phyloP scores from a whole-genome alignment of 169 alveolate species.

The Plasmodium gonderi region DNA sequence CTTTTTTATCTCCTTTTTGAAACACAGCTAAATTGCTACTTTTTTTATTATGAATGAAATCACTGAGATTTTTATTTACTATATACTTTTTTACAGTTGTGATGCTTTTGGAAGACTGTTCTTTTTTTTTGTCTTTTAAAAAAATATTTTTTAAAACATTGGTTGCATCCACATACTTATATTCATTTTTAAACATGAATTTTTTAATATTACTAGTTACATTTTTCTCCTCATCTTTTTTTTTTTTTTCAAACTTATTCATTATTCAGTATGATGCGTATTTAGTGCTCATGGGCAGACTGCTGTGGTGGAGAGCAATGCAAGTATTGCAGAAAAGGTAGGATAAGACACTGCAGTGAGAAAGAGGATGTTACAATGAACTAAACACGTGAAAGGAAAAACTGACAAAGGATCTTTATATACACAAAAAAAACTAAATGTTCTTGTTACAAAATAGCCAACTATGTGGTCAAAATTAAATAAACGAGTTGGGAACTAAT shows the following conservation, averaged over 20 bases:
- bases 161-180: slow-evolving; percentile 67
- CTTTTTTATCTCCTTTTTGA: slow-evolving; percentile 14
- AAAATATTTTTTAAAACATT: slow-evolving; percentile 60
- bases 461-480: neutral
- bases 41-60: slow-evolving; percentile 19
- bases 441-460: neutral
- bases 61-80: slow-evolving; percentile 30
- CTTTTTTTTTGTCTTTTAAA: slow-evolving; percentile 56
- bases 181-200: slow-evolving; percentile 57
- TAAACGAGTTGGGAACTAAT: neutral
- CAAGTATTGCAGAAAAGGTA: too few relatives aligned
- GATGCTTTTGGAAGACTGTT: slow-evolving; percentile 12
- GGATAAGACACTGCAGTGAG: neutral
- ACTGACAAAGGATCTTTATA: neutral
- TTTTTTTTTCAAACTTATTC: slow-evolving; percentile 37
- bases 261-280: slow-evolving; percentile 12
- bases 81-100: slow-evolving; percentile 17
- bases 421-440: neutral
- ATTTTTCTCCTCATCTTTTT: slow-evolving; percentile 32
- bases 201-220: slow-evolving; percentile 13
- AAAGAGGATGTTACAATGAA: neutral
- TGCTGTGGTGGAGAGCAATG: too few relatives aligned
- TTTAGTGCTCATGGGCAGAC: neutral
- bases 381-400: neutral
- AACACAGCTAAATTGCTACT: neutral